Conservation (phyloP, 768 basidiomycete genomes). For the Phylloporus scabripes region DNA sequence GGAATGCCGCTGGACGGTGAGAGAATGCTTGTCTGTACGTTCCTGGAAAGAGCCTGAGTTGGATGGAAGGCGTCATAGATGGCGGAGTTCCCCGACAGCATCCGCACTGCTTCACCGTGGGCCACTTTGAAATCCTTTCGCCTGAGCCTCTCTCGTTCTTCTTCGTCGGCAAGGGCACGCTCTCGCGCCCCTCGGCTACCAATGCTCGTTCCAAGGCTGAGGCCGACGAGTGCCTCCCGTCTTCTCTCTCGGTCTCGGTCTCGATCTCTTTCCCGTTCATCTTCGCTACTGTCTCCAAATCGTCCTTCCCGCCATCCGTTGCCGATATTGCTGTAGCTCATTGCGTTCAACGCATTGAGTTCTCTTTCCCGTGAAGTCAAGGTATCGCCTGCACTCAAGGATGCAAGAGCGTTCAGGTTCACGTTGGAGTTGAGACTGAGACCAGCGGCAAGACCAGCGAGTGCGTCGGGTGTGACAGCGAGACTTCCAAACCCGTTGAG, state of each 20-base stretch:
- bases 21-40: conserved; percentile 20
- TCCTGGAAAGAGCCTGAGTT: conserved; percentile 34
- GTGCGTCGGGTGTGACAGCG: conserved; percentile 25
- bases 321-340: conserved; percentile 37
- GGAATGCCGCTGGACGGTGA: conserved; percentile 14
- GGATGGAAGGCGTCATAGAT: conserved; percentile 81
- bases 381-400: conserved; percentile 21
- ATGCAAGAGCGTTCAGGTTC: conserved; percentile 23
- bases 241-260: conserved; percentile 39
- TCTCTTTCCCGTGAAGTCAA: conserved; percentile 45
- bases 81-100: conserved; percentile 38
- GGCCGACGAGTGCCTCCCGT: conserved; percentile 39
- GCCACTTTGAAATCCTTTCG: conserved; percentile 46
- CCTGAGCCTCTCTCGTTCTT: conserved; percentile 47
- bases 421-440: conserved; percentile 27
- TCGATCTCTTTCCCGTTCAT: conserved; percentile 43
- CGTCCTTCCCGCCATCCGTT: conserved; percentile 34
- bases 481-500: conserved; percentile 23
- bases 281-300: conserved; percentile 29
- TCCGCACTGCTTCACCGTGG: conserved; percentile 34
- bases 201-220: conserved; percentile 29
- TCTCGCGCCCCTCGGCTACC: conserved; percentile 52
- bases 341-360: conserved; percentile 40
- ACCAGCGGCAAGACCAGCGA: conserved; percentile 26
- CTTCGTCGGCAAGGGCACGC: conserved; percentile 56